Evolutionary conservation across 2,329 filamentous ascomycete species (phyloP), one percentile per base, ranked within the genome.

Genomic region (Paramyrothecium roridum): DNA sequence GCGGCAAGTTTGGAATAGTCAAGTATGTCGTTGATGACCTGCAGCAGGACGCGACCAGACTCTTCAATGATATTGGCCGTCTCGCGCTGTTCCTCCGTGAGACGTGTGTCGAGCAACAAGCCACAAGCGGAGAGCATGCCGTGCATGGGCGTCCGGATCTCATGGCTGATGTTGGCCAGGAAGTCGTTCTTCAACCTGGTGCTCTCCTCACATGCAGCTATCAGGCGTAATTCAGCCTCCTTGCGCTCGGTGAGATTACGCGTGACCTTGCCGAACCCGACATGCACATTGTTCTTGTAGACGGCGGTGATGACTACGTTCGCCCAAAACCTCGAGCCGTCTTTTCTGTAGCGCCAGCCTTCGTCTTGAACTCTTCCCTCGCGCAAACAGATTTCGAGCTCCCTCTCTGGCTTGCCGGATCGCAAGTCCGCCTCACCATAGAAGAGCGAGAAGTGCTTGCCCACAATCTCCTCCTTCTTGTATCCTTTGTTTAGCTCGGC

Each of bases 11-110:
- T 87, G 11, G 84, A 86, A 63, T 85, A 87, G 68, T 88, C 84
- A n/a, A 87, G 74, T 48, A 88, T 84, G 57, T 86, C 82, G 62
- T 87, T 86, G 65, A 87, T 86, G 50, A 87, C 78, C 58, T 82
- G 80, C 19, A 87, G 69, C 21, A 87, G 71, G 2, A 85, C 73
- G 20, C 80, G 76, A 2, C 81, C 83, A 0, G 83, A 86, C 55
- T 85, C 82, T 59, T 83, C 76, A 54, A 87, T 82, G 48, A 86
- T 81, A 45, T 74, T 73, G 2, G 80, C 76, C 46, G 80, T 80
- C 55, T 87, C 83, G 21, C 76, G 74, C 65, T 87, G 84, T 46
- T 82, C 75, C 1, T 75, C 65, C 7, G 75, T 74, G n/a, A 87
- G 68, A 1, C 68, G 61, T 1, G 82, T 83, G 58, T 83, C 80